Evolutionary conservation across 2,329 filamentous ascomycete species (phyloP).

Genomic region (Blumeriella jaapii): DNA sequence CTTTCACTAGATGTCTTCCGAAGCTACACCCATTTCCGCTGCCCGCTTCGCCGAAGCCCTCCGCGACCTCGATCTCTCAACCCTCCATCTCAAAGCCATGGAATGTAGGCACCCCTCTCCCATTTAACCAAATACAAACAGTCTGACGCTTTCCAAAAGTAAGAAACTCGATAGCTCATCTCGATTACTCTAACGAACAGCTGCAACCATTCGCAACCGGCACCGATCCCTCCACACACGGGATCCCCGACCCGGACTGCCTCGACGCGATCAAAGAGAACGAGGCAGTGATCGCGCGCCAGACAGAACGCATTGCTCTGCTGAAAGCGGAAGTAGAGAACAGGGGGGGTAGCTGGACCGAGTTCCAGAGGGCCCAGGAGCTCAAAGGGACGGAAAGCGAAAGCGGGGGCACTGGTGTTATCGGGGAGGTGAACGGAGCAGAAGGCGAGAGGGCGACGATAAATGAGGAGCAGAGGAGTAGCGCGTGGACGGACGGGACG

Average conservation of each 20-base stretch:
- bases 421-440: slow-evolving; percentile 19
- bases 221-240: slow-evolving; percentile 14
- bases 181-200: slow-evolving; percentile 63
- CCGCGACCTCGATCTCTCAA: slow-evolving; percentile 49
- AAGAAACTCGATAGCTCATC: slow-evolving; percentile 61
- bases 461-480: slow-evolving; percentile 13
- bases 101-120: slow-evolving; percentile 33
- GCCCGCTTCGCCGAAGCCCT: slow-evolving; percentile 56
- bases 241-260: slow-evolving; percentile 55
- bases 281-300: slow-evolving; percentile 53
- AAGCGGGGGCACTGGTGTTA: slow-evolving; percentile 22
- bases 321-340: slow-evolving; percentile 50
- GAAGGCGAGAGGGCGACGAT: slow-evolving; percentile 5
- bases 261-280: slow-evolving; percentile 65
- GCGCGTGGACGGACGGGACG: slow-evolving; percentile 51
- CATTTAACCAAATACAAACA: neutral
- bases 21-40: slow-evolving; percentile 48
- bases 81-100: slow-evolving; percentile 60
- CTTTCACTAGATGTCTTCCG: slow-evolving; percentile 57
- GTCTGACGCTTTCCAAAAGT: slow-evolving; percentile 28
- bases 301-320: slow-evolving; percentile 53
- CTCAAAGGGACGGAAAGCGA: slow-evolving; percentile 18
- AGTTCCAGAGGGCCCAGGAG: slow-evolving; percentile 41
- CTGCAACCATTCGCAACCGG: slow-evolving; percentile 54
- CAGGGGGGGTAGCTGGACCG: slow-evolving; percentile 44